phyloP scores from a whole-genome alignment of 352 stramenopile genomes.

The Phytophthora pluvialis region DNA sequence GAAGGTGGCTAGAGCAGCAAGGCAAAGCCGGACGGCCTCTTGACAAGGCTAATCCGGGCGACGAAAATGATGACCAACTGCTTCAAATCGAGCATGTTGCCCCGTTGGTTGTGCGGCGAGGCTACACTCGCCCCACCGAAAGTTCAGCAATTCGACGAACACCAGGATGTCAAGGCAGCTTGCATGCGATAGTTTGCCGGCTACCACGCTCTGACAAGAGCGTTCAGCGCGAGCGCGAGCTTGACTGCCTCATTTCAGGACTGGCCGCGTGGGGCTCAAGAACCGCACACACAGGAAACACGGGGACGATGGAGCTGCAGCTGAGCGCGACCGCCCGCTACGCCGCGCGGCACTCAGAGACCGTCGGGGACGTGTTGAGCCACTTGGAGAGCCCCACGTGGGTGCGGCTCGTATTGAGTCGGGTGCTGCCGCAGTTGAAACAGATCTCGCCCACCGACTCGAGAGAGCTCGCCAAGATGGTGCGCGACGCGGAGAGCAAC shows the following conservation, averaged over 20 bases:
- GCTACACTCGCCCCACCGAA: constrained; percentile 28
- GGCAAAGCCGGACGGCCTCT: no score
- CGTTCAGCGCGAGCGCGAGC: constrained; percentile 11
- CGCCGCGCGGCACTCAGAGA: constrained; percentile 1
- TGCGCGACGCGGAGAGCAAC: constrained; percentile 26
- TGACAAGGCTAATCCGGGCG: no score
- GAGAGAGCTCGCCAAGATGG: constrained; percentile 32
- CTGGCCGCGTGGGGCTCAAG: constrained; percentile 4
- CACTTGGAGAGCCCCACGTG: constrained; percentile 27
- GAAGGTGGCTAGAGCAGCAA: no score
- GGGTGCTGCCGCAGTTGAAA: constrained; percentile 28
- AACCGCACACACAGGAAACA: constrained; percentile 1
- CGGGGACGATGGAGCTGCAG: constrained; percentile 30
- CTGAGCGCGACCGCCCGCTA: constrained; percentile 24
- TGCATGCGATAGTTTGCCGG: constrained; percentile 31
- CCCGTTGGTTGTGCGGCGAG: constrained; percentile 16
- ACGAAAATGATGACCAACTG: no score
- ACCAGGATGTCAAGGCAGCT: constrained; percentile 37
- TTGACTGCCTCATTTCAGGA: constrained; percentile 22
- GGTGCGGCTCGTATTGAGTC: constrained; percentile 24
- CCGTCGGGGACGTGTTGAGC: constrained; percentile 22
- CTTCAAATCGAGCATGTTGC: background rate
- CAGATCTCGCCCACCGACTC: constrained; percentile 26
- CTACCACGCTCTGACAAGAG: constrained; percentile 25
- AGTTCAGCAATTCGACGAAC: constrained; percentile 31